Base-by-base conservation (phyloP, 345 rosid genomes). In the Erodium maritimum region DNA sequence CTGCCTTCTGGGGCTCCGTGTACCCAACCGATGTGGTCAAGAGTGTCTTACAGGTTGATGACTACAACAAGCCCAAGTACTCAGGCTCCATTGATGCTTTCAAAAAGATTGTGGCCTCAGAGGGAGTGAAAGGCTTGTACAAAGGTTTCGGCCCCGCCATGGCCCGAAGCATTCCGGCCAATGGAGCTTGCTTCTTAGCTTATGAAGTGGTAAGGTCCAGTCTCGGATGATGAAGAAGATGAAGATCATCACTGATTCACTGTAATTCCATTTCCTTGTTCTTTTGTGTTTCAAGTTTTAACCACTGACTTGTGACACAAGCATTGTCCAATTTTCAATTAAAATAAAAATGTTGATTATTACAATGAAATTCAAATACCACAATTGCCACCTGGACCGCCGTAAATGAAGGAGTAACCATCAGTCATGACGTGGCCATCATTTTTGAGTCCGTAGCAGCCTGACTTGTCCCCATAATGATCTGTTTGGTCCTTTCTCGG, bases 111-210 rank as follows among this genome's bases (percentile, higher is more conserved):
- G 62, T 85, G 63, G 84, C 82, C 19, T 68, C 88, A 0, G 97
- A 94, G 68, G 96, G 99, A 29, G 73, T 77, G 59, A 94, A 90
- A 74, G 99, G 99, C 55, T 67, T 94, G 69, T 94, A 90, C 82
- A 90, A 78, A 71, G 99, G 99, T 23, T 94, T 94, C 22, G 86
- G 95, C 55, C 91, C 97, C 24, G 97, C 99, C 51, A 87, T 94
- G 99, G 95, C 77, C 13, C 77, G 96, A 62, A 94, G 99, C 63
- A 74, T 94, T 50, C 97, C 97, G 23, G 99, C 99, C 19, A 94
- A 94, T 80, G 97, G 96, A 34, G 99, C 96, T 17, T 90, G 96
- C 68, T 94, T 94, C 91, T 77, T 90, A 83, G 97, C 88, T 6
- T 85, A 80, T 55, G 99, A 94, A 69, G 71, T 94, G 70, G 81